Conservation (phyloP, 2,329 filamentous ascomycete genomes). For the Corynespora cassiicola region DNA sequence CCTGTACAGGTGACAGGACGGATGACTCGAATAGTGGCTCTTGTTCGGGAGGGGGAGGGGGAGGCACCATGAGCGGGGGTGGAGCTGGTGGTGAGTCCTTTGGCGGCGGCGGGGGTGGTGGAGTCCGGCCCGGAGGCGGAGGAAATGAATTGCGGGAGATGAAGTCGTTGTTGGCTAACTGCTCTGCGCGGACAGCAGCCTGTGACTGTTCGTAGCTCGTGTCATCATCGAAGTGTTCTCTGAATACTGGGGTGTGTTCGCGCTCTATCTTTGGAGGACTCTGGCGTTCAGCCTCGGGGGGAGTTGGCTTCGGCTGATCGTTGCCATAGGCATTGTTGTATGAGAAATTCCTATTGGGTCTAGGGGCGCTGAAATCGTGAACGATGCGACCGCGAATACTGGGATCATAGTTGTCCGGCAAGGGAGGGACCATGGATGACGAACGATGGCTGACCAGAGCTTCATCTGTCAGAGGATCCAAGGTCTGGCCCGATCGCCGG, state of each 20-base stretch:
- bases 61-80: constrained; percentile 15
- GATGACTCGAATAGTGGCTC: constrained; percentile 27
- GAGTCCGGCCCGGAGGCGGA: constrained; percentile 29
- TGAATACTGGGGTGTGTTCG: constrained; percentile 65
- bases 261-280: constrained; percentile 46
- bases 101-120: constrained; percentile 18
- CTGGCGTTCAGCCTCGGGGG: constrained; percentile 24
- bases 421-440: constrained; percentile 51
- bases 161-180: constrained; percentile 56
- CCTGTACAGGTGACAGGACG: constrained; percentile 41
- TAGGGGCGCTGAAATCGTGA: constrained; percentile 70
- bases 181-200: constrained; percentile 54
- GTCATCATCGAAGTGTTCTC: constrained; percentile 66
- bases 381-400: constrained; percentile 68
- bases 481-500: constrained; percentile 60
- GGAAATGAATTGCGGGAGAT: constrained; percentile 50
- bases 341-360: constrained; percentile 53
- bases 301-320: constrained; percentile 14
- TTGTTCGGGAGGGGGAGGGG: constrained; percentile 25
- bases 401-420: constrained; percentile 68
- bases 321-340: constrained; percentile 38
- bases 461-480: constrained; percentile 57
- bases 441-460: constrained; percentile 57
- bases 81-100: constrained; percentile 5
- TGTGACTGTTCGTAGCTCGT: constrained; percentile 47